A percentile compares a stretch with the other conserved stretches of the same genome.
These are phyloP conservation scores for Fusarium floridanum DNA, from an alignment of 2,329 filamentous ascomycete species.

Conservation along the genomic window DNA sequence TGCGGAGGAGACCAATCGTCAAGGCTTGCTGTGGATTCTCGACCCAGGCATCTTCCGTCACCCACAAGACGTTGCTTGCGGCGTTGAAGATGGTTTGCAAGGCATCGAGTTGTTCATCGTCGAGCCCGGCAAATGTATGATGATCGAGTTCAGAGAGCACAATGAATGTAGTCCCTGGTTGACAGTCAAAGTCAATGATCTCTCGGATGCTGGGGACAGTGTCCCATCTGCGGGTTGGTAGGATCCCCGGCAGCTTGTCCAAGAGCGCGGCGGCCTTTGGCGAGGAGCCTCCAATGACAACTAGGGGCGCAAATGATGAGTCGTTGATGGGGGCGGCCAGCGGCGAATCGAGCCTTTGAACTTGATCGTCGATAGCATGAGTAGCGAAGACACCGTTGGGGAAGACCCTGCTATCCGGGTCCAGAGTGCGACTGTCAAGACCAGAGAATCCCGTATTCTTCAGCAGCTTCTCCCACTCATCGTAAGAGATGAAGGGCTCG, in stretches of 20 bases:
- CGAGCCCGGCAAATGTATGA: background rate
- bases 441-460: background rate
- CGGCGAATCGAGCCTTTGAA: background rate
- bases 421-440: background rate
- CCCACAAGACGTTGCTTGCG: conserved; percentile 4
- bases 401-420: background rate
- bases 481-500: background rate
- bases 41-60: background rate
- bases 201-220: background rate
- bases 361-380: background rate
- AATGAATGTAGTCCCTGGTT: background rate
- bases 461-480: background rate
- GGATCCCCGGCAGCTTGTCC: background rate
- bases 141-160: background rate
- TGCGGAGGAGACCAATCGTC: conserved; percentile 1
- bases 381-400: background rate
- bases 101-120: background rate
- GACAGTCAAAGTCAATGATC: background rate
- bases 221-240: background rate
- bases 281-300: background rate
- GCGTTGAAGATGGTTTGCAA: background rate
- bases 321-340: background rate
- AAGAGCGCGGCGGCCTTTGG: background rate
- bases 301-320: background rate
- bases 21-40: conserved; percentile 2